Evolutionary conservation across 2,329 filamentous ascomycete genomes (phyloP).

Genomic region (Fusarium irregulare): DNA sequence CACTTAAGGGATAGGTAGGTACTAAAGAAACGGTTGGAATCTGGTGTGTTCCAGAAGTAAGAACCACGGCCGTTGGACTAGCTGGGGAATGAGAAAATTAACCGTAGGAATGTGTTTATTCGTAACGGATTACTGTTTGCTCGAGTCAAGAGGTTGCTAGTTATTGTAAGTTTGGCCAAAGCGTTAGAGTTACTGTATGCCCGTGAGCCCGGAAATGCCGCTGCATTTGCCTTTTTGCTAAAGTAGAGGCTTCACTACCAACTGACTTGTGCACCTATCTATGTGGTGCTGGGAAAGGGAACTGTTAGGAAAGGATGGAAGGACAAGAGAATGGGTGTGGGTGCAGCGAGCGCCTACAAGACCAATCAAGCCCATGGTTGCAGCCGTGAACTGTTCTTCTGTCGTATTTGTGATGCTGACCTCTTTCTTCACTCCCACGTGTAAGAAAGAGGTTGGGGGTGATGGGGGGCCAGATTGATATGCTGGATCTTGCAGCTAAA

Average conservation of each 20-base stretch:
- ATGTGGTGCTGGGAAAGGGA: background rate
- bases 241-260: background rate
- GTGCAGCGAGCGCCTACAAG: conserved; percentile 41
- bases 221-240: background rate
- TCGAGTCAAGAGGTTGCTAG: background rate
- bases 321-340: conserved; percentile 21
- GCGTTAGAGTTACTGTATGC: background rate
- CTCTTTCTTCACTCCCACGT: conserved; percentile 28
- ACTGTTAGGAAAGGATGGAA: background rate
- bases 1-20: background rate
- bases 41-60: conserved; percentile 24
- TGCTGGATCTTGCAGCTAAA: conserved; percentile 30
- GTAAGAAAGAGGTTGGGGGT: conserved; percentile 25
- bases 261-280: too few species aligned
- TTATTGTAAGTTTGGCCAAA: background rate
- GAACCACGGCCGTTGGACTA: conserved; percentile 2
- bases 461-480: conserved; percentile 35
- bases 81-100: background rate
- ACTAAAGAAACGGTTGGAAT: conserved; percentile 27
- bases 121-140: background rate
- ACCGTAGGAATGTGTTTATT: background rate
- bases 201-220: background rate
- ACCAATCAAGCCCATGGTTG: conserved; percentile 30
- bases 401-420: background rate
- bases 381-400: background rate